Conservation (phyloP, 139 green algal species). For the Chlorella sorokiniana region DNA sequence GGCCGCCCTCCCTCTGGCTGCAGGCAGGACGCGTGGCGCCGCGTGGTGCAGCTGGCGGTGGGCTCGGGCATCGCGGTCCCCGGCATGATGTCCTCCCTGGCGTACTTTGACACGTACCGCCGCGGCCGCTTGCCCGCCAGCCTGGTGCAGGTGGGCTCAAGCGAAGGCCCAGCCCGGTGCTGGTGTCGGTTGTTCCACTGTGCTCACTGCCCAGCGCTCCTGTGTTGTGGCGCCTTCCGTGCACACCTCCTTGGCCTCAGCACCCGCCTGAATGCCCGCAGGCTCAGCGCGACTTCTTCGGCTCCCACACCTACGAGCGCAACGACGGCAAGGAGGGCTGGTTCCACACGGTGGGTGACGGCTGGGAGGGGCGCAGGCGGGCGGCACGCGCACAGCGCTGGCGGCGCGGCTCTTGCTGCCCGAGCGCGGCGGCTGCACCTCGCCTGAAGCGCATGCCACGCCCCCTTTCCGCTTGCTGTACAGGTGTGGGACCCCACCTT, state of each 20-base stretch:
- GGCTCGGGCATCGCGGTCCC: constrained; percentile 74
- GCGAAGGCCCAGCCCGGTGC: not conserved
- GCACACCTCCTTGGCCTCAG: too few relatives aligned
- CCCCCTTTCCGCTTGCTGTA: not conserved
- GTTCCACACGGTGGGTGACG: constrained; percentile 82
- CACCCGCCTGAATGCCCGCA: constrained; percentile 38
- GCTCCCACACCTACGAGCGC: constrained; percentile 96
- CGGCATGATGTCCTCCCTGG: constrained; percentile 86
- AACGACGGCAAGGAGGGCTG: constrained; percentile 78
- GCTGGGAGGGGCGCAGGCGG: not conserved
- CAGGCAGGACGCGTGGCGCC: constrained; percentile 82
- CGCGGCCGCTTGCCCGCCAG: constrained; percentile 90
- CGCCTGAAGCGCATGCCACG: not conserved
- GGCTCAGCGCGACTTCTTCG: constrained; percentile 99
- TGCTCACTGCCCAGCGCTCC: not conserved
- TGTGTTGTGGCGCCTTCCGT: not conserved
- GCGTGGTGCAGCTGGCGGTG: constrained; percentile 67
- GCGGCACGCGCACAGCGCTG: too few relatives aligned
- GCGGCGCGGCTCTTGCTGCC: too few relatives aligned
- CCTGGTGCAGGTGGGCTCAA: constrained; percentile 76
- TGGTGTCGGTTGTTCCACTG: not conserved
- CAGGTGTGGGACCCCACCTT: constrained; percentile 80
- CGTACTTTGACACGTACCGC: constrained; percentile 98
- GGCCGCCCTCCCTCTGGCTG: not conserved
- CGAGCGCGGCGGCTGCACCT: too few relatives aligned